Base-by-base conservation (phyloP, 2,329 filamentous ascomycete genomes). In the Phoma sp. region DNA sequence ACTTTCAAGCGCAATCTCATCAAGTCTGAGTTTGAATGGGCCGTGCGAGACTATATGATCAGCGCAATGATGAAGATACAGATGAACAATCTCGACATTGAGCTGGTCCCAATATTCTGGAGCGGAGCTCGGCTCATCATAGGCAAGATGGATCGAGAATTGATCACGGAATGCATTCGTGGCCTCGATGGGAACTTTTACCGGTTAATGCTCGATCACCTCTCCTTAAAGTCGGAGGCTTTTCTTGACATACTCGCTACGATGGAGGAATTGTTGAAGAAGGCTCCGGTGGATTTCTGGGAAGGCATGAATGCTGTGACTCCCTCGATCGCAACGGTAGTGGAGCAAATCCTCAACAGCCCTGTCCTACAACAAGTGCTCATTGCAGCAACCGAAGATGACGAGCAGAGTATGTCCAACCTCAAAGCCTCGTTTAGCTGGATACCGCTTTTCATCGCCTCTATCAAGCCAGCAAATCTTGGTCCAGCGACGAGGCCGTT, bases 211-310 rank as follows among this genome's bases (percentile, higher is more conserved):
- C 77, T 91, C 76, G 73, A 92, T 76, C 81, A 89, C 85, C 72
- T 96, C 22, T 77, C 78, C 17, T 60, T 81, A 5, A 70, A 77
- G 22, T 75, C 74, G 1, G 63, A 71, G 2, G 85, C 90, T 21
- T 80, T 96, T 55, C 81, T 87, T 12, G 83, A 88, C 54, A 80
- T 95, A 15, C 81, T 96, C 40, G 85, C 87, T 51, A 86, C 88
- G 1, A 84, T 96, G 57, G 85, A 85, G 39, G 81, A 80, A 12
- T 82, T 97, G 15, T 80, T 97, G 47, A 84, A 88, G 61, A 92
- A 90, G 65, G 89, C 91, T 0, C 84, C 92, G 0, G 84, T 84
- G 50, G 89, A 90, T 39, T 95, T 97, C 65, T 97, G 94, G 94
- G 89, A 92, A 65, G 88, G 92, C 1, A 88, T 96, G 77, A 88